Percentiles rank a stretch among this genome's conserved stretches.
These are phyloP conservation scores for Aegle marmelos DNA, from an alignment of 345 rosid genomes.

Conservation along the genomic window DNA sequence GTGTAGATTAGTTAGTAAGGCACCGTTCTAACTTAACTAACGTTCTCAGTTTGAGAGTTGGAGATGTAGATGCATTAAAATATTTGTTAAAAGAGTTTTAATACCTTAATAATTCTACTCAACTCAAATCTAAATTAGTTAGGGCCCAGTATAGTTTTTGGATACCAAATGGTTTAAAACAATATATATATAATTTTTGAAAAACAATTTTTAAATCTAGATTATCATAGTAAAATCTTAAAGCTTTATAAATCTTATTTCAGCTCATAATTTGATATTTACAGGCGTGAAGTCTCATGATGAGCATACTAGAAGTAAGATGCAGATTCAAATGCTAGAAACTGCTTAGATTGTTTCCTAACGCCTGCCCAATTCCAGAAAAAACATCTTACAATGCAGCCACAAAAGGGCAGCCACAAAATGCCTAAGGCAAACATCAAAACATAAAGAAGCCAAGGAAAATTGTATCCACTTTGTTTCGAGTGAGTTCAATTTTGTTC, in stretches of 20 bases:
- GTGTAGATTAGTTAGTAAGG: no score
- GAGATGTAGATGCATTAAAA: no score
- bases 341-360: not conserved
- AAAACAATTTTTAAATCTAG: not conserved
- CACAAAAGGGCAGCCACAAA: not conserved
- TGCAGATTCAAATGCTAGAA: no score
- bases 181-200: no score
- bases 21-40: no score
- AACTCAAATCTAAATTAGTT: no score
- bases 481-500: not conserved
- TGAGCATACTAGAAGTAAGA: not conserved
- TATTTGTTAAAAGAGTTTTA: no score
- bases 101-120: no score
- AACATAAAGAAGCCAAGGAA: not conserved
- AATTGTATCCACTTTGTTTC: not conserved
- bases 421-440: not conserved
- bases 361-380: not conserved
- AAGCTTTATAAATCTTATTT: not conserved
- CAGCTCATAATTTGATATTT: not conserved
- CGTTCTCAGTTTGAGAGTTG: no score
- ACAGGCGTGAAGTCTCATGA: not conserved
- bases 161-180: no score
- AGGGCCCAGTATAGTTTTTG: no score
- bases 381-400: not conserved
- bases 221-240: not conserved